Evolutionary conservation across 805 yeast species (phyloP).

Genomic region (Candida sonorensis): DNA sequence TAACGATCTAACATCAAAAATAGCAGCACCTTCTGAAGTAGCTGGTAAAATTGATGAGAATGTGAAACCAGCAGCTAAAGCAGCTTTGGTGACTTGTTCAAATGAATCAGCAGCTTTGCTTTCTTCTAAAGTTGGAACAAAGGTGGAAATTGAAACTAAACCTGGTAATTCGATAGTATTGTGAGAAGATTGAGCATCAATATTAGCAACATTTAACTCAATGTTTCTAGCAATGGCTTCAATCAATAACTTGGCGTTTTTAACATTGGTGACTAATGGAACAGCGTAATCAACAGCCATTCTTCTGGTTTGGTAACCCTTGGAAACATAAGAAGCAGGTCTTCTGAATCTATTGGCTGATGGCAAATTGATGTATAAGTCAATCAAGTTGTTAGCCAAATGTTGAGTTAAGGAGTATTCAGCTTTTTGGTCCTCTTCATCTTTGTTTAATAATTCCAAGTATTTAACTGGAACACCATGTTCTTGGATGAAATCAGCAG

Average conservation of each 20-base stretch:
- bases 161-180: slow-evolving; percentile 81
- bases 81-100: slow-evolving; percentile 60
- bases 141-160: slow-evolving; percentile 72
- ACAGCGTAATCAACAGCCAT: slow-evolving; percentile 99
- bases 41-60: slow-evolving; percentile 76
- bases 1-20: slow-evolving; percentile 61
- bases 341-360: slow-evolving; percentile 96
- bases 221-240: slow-evolving; percentile 83
- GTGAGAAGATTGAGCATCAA: slow-evolving; percentile 90
- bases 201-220: slow-evolving; percentile 59
- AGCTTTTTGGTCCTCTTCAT: slow-evolving; percentile 68
- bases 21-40: slow-evolving; percentile 52
- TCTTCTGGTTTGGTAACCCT: slow-evolving; percentile 97
- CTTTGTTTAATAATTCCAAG: slow-evolving; percentile 76
- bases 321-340: slow-evolving; percentile 96
- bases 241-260: slow-evolving; percentile 89
- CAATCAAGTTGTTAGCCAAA: slow-evolving; percentile 93
- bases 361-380: slow-evolving; percentile 92
- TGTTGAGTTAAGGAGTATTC: slow-evolving; percentile 96
- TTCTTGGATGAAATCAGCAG: slow-evolving; percentile 96
- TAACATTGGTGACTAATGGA: slow-evolving; percentile 95
- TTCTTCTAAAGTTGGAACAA: slow-evolving; percentile 59
- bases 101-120: slow-evolving; percentile 46
- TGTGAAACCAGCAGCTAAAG: slow-evolving; percentile 84
- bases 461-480: slow-evolving; percentile 92